These are phyloP conservation scores for Wickerhamomyces sp. DNA, from an alignment of 1,139 yeast genomes.

Conservation along the genomic window DNA sequence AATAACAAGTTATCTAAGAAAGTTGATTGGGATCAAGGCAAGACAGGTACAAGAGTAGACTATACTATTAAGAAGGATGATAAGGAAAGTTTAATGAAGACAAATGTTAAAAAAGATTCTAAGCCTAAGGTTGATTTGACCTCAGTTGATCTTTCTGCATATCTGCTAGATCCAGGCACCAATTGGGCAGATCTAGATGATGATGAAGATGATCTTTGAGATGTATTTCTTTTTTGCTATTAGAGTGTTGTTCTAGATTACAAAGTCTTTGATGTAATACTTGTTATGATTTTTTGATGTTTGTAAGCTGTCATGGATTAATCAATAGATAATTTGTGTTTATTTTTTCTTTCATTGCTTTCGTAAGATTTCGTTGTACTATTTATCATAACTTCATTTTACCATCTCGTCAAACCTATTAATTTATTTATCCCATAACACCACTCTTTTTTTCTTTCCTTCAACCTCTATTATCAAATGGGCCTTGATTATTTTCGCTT, in stretches of 20 bases:
- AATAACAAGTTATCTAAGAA: slow-evolving; percentile 5
- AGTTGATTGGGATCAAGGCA: slow-evolving; percentile 13
- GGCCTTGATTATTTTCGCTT: slow-evolving; percentile 16
- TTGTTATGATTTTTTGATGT: not conserved
- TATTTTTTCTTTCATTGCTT: slow-evolving; percentile 3
- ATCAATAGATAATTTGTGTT: not conserved
- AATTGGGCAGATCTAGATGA: slow-evolving; percentile 23
- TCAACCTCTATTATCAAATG: slow-evolving; percentile 12
- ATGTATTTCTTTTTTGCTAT: too few relatives aligned
- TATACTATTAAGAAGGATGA: slow-evolving; percentile 1
- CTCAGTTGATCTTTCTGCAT: too few relatives aligned
- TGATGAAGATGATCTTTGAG: slow-evolving; percentile 5
- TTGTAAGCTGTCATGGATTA: too few relatives aligned
- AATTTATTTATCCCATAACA: slow-evolving; percentile 12
- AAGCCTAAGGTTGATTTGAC: too few relatives aligned
- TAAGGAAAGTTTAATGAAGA: not conserved
- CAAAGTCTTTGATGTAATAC: not conserved
- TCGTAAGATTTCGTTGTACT: not conserved
- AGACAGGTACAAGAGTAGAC: slow-evolving; percentile 6
- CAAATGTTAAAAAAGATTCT: not conserved
- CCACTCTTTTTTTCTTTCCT: slow-evolving; percentile 14
- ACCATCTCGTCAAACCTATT: too few relatives aligned
- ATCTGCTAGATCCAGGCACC: slow-evolving; percentile 6
- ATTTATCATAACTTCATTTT: not conserved
- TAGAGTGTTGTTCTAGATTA: not conserved